Evolutionary conservation across 1,284 basidiomycete genomes (phyloP).

Genomic region (Irpex rosettiformis): DNA sequence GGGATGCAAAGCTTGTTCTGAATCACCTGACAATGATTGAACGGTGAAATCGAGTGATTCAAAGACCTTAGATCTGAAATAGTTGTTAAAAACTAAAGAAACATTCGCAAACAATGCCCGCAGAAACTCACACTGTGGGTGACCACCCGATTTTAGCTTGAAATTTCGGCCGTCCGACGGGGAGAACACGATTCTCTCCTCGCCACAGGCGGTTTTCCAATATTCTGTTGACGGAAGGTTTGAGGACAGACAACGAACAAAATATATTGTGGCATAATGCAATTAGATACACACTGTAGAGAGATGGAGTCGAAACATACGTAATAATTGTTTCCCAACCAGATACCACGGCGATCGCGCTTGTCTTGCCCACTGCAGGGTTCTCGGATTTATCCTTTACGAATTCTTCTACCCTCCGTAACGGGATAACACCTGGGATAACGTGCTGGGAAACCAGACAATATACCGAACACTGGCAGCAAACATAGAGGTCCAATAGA

Average conservation of each 20-base stretch:
- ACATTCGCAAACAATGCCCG: neutral
- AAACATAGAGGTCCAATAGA: conserved; percentile 71
- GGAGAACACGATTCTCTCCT: conserved; percentile 56
- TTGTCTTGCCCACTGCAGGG: conserved; percentile 37
- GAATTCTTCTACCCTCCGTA: conserved; percentile 44
- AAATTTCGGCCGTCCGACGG: conserved; percentile 52
- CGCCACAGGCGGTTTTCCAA: conserved; percentile 73
- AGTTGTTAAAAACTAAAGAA: conserved; percentile 5
- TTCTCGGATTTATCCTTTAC: conserved; percentile 36
- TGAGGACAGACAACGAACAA: neutral
- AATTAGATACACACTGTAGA: conserved; percentile 4
- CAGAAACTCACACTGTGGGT: conserved; percentile 45
- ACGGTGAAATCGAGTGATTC: conserved; percentile 54
- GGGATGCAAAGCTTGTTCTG: conserved; percentile 45
- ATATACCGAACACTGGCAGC: conserved; percentile 77
- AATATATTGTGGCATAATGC: conserved; percentile 1
- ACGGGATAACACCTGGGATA: conserved; percentile 68
- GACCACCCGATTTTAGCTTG: conserved; percentile 67
- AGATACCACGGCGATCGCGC: conserved; percentile 47
- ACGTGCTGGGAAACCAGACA: conserved; percentile 58
- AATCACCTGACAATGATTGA: conserved; percentile 19
- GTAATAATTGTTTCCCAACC: conserved; percentile 65
- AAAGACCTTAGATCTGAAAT: conserved; percentile 46
- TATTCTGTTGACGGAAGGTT: conserved; percentile 38
- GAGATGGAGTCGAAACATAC: conserved; percentile 38